Base-by-base conservation (phyloP, 2,329 filamentous ascomycete species). In the Periconia macrospinosa region DNA sequence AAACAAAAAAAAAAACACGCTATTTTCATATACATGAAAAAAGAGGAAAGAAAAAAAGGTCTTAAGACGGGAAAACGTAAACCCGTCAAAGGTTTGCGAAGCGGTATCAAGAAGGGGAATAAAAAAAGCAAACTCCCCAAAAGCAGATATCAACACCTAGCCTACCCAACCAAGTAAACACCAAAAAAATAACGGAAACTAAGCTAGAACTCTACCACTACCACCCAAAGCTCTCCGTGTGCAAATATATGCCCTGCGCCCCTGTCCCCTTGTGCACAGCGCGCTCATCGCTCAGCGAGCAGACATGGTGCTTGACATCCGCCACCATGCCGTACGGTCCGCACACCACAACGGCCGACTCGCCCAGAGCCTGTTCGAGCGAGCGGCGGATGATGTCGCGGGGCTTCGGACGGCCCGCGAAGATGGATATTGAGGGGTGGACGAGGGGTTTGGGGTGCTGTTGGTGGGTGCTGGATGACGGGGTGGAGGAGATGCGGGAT, bases 241-340 rank as follows among this genome's bases (percentile, higher is more conserved):
- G 83, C 30, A 86, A 66, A 65, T 81, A 86, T 27, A 87, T 81
- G 0, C 85, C 86, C 66, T 87, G 84, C 14, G 86, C 86, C 0
- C 84, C 85, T 0, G 83, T 87, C 2, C 86, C 86, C 67, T 88
- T 88, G 60, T 87, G 85, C 42, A 88, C 84, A 3, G 84, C 86
- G 30, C 86, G 76, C 69, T 88, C 86, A 66, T 89, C 85, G 58
- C 83, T 85, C 41, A 88, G 60, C 9, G 65, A 75, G 2, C 83
- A 83, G 1, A 84, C 83, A 51, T 75, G 79, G 14, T 76, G 78
- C 52, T 84, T 78, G 6, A 84, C 81, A 56, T 82, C 78, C n/a
- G 79, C 76, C 3, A 81, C 79, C 45, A 88, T 65, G 0, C 81
- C 79, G 1, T 71, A 66, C 0, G 84, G 84, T 14, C 86, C 86